phyloP scores from a whole-genome alignment of 2,329 filamentous ascomycete genomes.

The Basipetospora chlamydospora region DNA sequence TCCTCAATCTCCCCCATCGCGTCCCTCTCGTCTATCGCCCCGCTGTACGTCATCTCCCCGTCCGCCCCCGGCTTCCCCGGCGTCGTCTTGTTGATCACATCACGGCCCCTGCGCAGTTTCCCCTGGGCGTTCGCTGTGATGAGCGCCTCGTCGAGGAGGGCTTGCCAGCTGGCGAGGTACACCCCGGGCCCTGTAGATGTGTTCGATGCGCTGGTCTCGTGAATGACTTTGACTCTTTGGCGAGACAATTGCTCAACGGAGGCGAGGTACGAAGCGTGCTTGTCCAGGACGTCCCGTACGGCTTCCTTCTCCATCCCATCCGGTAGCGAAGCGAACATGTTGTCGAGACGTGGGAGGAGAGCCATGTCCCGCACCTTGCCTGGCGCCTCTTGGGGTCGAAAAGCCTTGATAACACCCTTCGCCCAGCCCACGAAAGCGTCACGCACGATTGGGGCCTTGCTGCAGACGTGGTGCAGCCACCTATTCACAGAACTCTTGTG shows the following conservation, averaged over 20 bases:
- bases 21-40: not conserved
- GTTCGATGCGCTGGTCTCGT: conserved; percentile 10
- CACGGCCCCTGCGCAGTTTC: not conserved
- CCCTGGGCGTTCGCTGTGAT: conserved; percentile 40
- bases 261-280: conserved; percentile 45
- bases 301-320: conserved; percentile 25
- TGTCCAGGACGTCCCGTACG: conserved; percentile 39
- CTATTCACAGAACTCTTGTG: conserved; percentile 51
- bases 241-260: conserved; percentile 19
- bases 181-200: conserved; percentile 47
- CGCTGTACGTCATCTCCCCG: conserved; percentile 10
- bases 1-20: conserved; percentile 2
- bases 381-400: conserved; percentile 22
- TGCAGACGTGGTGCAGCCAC: conserved; percentile 56
- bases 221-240: conserved; percentile 14
- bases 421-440: conserved; percentile 47
- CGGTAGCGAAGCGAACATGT: conserved; percentile 32
- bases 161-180: conserved; percentile 59
- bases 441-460: conserved; percentile 51
- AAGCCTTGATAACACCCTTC: conserved; percentile 40
- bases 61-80: conserved; percentile 10
- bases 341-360: conserved; percentile 23
- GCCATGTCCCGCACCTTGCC: not conserved
- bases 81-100: conserved; percentile 4
- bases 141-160: conserved; percentile 51